phyloP scores from a whole-genome alignment of 2,329 filamentous ascomycete genomes.

The Cytospora paraplurivora region DNA sequence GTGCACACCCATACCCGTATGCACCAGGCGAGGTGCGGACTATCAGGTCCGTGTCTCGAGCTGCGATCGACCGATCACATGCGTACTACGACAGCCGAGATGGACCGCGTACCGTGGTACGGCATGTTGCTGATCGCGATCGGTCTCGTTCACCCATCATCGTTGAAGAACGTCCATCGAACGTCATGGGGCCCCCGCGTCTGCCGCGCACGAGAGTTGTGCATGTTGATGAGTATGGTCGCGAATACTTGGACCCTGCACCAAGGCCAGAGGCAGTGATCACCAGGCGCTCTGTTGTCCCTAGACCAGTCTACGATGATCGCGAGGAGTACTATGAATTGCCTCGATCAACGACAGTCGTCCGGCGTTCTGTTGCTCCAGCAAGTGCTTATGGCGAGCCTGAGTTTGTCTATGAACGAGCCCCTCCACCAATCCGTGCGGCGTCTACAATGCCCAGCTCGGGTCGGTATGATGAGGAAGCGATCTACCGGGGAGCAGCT shows the following conservation, averaged over 20 bases:
- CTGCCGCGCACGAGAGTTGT: conserved; percentile 68
- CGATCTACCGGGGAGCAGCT: conserved; percentile 51
- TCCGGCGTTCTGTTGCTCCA: conserved; percentile 55
- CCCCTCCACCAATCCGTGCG: conserved; percentile 46
- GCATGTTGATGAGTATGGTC: conserved; percentile 74
- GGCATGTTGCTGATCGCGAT: conserved; percentile 51
- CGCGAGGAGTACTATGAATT: conserved; percentile 33
- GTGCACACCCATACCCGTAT: conserved; percentile 42
- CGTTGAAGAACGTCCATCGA: conserved; percentile 46
- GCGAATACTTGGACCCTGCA: conserved; percentile 68
- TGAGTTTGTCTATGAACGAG: conserved; percentile 68
- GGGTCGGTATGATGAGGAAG: conserved; percentile 53
- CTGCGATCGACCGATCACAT: conserved; percentile 45
- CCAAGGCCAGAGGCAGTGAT: conserved; percentile 40
- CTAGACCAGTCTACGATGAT: conserved; percentile 38
- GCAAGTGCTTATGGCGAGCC: conserved; percentile 47
- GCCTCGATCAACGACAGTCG: conserved; percentile 30
- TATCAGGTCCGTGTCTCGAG: conserved; percentile 46
- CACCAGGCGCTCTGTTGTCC: conserved; percentile 56
- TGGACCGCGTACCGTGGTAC: conserved; percentile 49
- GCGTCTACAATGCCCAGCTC: conserved; percentile 52
- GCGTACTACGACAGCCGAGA: conserved; percentile 48
- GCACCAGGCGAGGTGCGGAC: conserved; percentile 42
- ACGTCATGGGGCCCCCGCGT: conserved; percentile 52
- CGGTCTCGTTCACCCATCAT: conserved; percentile 52